phyloP scores from a whole-genome alignment of 768 basidiomycete species.

The Boletus eberwhitei region DNA sequence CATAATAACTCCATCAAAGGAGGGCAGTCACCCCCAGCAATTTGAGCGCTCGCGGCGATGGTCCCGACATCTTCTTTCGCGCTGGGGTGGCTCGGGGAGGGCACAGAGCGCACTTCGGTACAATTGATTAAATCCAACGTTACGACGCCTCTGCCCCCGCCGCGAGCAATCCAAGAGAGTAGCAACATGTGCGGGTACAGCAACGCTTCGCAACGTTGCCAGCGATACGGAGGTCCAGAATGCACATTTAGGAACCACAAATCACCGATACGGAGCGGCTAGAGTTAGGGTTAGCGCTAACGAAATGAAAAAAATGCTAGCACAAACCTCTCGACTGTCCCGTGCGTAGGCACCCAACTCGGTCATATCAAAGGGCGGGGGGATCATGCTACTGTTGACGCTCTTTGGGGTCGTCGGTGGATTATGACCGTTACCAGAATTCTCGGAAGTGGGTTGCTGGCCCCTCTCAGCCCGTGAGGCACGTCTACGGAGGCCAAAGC shows the following conservation, averaged over 20 bases:
- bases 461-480: constrained; percentile 24
- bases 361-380: constrained; percentile 46
- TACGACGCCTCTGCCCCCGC: constrained; percentile 80
- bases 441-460: constrained; percentile 14
- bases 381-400: constrained; percentile 33
- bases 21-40: constrained; percentile 37
- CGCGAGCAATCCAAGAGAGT: constrained; percentile 83
- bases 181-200: constrained; percentile 82
- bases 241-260: constrained; percentile 95
- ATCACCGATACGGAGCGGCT: constrained; percentile 84
- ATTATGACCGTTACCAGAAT: constrained; percentile 4
- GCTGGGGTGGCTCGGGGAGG: constrained; percentile 75
- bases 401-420: constrained; percentile 29
- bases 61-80: constrained; percentile 87
- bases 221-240: constrained; percentile 68
- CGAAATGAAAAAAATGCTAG: background rate
- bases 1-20: constrained; percentile 71
- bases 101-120: constrained; percentile 78
- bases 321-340: constrained; percentile 43
- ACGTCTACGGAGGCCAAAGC: constrained; percentile 35
- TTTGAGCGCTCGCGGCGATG: constrained; percentile 69
- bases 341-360: constrained; percentile 43
- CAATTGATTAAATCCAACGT: constrained; percentile 86
- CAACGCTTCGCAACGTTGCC: constrained; percentile 80
- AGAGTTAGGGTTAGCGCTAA: constrained; percentile 11